These are phyloP conservation scores for Colletotrichum salicis DNA, from an alignment of 2,329 filamentous ascomycete genomes.

Conservation along the genomic window DNA sequence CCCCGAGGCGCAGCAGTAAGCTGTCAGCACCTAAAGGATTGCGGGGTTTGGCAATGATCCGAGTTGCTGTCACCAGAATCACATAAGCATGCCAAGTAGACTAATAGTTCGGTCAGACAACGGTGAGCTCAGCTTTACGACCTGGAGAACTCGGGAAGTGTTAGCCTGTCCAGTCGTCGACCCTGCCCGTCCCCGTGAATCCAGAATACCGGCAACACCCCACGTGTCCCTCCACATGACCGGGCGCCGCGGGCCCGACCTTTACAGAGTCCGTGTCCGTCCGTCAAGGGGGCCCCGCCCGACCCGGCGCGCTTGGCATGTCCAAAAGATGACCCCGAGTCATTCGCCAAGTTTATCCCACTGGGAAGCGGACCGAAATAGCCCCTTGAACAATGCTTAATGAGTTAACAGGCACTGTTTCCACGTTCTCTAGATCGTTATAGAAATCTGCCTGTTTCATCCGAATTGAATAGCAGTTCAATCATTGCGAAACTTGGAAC, in stretches of 20 bases:
- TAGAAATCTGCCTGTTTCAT: conserved; percentile 8
- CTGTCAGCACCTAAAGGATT: background rate
- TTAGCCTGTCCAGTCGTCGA: too few relatives aligned
- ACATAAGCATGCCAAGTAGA: background rate
- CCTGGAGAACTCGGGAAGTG: background rate
- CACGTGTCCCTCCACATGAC: background rate
- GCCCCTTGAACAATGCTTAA: conserved; percentile 1
- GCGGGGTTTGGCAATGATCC: background rate
- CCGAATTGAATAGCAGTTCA: background rate
- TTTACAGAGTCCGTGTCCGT: conserved; percentile 10
- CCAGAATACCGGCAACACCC: background rate
- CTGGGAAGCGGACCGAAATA: conserved; percentile 1
- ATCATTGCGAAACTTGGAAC: conserved; percentile 20
- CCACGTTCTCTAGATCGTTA: background rate
- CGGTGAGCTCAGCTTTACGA: conserved; percentile 7
- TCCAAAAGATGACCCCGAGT: background rate
- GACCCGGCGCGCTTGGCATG: conserved; percentile 14
- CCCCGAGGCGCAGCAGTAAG: background rate
- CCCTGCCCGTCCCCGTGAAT: background rate
- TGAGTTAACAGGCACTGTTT: background rate
- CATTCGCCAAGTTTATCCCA: conserved; percentile 12
- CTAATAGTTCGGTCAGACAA: background rate
- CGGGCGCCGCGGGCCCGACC: conserved; percentile 10
- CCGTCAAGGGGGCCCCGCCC: background rate
- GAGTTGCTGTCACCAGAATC: background rate